Conservation (phyloP, 1,284 basidiomycete species). For the Apiotrichum akiyoshidainum region DNA sequence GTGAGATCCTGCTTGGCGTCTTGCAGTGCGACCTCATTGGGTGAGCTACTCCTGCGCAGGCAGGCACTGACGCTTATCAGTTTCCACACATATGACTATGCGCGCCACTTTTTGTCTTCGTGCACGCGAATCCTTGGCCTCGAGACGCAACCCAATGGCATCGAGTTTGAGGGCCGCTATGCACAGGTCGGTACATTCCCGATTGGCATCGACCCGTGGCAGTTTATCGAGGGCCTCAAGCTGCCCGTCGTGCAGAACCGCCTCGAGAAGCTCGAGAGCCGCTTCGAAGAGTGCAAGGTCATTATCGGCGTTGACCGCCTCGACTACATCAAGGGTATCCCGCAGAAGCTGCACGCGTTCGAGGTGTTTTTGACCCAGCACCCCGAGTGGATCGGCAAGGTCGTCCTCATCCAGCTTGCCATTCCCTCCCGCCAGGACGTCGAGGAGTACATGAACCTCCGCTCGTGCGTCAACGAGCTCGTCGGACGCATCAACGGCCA, state of each 20-base stretch:
- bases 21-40: conserved; percentile 95
- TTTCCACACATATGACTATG: conserved; percentile 99
- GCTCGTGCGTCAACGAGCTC: conserved; percentile 93
- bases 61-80: conserved; percentile 22
- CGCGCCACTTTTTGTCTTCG: conserved; percentile 96
- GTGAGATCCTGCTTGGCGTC: conserved; percentile 92
- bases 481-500: conserved; percentile 97
- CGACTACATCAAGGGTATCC: conserved; percentile 99
- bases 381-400: conserved; percentile 99
- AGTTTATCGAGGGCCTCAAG: conserved; percentile 82
- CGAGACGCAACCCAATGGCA: conserved; percentile 97
- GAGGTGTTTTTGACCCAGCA: conserved; percentile 96
- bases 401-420: conserved; percentile 92
- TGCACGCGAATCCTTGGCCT: conserved; percentile 94
- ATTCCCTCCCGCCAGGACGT: conserved; percentile 97
- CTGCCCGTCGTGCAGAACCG: conserved; percentile 75
- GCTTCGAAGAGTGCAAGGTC: conserved; percentile 92
- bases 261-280: conserved; percentile 74
- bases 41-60: conserved; percentile 21
- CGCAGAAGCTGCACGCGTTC: conserved; percentile 93
- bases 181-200: conserved; percentile 98
- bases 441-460: conserved; percentile 97
- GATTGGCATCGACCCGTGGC: conserved; percentile 92
- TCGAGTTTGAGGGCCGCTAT: conserved; percentile 90
- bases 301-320: conserved; percentile 97